A percentile compares a stretch with the other conserved stretches of the same genome.
These are phyloP conservation scores for Curvularia lunata DNA, from an alignment of 2,329 filamentous ascomycete genomes.

Conservation along the genomic window DNA sequence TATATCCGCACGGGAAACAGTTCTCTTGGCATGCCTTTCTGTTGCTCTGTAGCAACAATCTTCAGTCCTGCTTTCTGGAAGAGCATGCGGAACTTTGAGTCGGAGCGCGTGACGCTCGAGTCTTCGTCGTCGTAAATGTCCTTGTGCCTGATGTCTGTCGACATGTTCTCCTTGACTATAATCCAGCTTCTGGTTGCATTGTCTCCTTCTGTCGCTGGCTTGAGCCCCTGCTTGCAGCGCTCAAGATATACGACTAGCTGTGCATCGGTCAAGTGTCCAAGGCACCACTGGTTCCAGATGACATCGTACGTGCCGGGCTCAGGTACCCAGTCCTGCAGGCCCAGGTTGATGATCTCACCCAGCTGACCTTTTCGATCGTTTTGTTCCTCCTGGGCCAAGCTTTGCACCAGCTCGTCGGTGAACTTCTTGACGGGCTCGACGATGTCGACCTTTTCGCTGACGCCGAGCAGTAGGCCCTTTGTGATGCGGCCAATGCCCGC, in stretches of 20 bases:
- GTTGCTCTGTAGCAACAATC: constrained; percentile 53
- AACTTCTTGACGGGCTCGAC: constrained; percentile 88
- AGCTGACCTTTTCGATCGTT: constrained; percentile 53
- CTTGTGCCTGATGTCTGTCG: constrained; percentile 56
- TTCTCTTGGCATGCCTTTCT: constrained; percentile 69
- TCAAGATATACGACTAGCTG: constrained; percentile 72
- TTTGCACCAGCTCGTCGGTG: constrained; percentile 63
- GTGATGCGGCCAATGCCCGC: constrained; percentile 84
- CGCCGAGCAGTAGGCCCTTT: constrained; percentile 72
- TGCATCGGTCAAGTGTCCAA: constrained; percentile 78
- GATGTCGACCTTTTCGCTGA: constrained; percentile 77
- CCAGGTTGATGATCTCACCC: constrained; percentile 72
- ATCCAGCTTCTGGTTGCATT: constrained; percentile 60
- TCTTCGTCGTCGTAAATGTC: constrained; percentile 80
- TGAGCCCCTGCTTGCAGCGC: constrained; percentile 62
- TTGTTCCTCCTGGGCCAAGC: constrained; percentile 29
- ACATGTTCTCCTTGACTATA: constrained; percentile 82
- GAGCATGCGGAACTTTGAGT: constrained; percentile 71
- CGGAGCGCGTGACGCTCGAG: constrained; percentile 77
- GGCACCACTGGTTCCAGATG: constrained; percentile 91
- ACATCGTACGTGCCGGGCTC: constrained; percentile 68
- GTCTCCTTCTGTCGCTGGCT: constrained; percentile 33
- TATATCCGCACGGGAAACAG: constrained; percentile 80
- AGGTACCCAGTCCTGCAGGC: constrained; percentile 73
- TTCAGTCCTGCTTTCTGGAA: constrained; percentile 73